phyloP scores from a whole-genome alignment of 768 basidiomycete species.

The Agrocybe pediades region DNA sequence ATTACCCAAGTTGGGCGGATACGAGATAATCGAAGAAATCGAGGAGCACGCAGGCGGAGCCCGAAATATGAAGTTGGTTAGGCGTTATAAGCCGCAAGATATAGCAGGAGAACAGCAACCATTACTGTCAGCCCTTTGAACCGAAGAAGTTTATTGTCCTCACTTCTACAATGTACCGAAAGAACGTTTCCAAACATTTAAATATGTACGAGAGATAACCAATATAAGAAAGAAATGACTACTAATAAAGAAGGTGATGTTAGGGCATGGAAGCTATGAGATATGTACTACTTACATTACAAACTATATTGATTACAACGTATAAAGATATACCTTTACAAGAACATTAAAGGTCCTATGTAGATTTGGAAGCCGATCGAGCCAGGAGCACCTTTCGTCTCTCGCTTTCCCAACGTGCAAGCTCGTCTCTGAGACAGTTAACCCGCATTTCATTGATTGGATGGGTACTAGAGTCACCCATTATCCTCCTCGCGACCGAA shows the following conservation, averaged over 20 bases:
- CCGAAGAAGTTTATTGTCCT: neutral
- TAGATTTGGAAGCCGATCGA: neutral
- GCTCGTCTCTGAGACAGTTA: slow-evolving; percentile 61
- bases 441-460: slow-evolving; percentile 71
- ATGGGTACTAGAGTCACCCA: slow-evolving; percentile 57
- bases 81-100: slow-evolving; percentile 26
- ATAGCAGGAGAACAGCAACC: slow-evolving; percentile 9
- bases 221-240: neutral
- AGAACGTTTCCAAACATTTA: neutral
- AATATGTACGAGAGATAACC: neutral
- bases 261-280: too few relatives aligned
- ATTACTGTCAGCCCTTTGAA: neutral
- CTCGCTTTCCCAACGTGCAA: slow-evolving; percentile 70
- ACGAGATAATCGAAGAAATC: slow-evolving; percentile 49
- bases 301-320: neutral
- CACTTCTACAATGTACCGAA: neutral
- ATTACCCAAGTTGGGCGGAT: slow-evolving; percentile 43
- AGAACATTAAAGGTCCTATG: neutral
- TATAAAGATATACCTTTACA: neutral
- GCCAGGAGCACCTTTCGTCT: slow-evolving; percentile 31
- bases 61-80: slow-evolving; percentile 31
- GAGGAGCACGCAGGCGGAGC: slow-evolving; percentile 39
- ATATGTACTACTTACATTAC: neutral
- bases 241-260: neutral
- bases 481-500: slow-evolving; percentile 43